Conservation (phyloP, 345 rosid genomes). For the Euphorbia peplus region DNA sequence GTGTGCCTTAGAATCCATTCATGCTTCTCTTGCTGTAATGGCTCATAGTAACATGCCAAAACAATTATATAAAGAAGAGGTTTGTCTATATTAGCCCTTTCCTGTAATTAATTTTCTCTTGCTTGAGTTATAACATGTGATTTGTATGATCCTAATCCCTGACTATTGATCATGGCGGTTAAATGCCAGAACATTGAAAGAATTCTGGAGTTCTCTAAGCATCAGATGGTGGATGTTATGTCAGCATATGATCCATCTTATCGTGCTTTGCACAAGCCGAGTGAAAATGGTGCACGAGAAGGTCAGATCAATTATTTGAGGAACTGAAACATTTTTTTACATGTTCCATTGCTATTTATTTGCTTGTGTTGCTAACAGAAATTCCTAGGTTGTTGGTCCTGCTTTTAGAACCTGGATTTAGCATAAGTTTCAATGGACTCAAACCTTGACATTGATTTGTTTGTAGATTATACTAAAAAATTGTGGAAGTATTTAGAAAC, state of each 20-base stretch:
- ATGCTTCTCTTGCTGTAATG: slow-evolving; percentile 89
- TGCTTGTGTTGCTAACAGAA: neutral
- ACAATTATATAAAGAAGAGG: slow-evolving; percentile 97
- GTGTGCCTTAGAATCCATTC: slow-evolving; percentile 93
- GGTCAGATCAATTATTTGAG: slow-evolving; percentile 46
- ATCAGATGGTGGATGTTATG: slow-evolving; percentile 81
- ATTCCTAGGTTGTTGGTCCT: neutral
- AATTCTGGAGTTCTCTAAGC: slow-evolving; percentile 90
- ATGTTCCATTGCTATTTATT: slow-evolving; percentile 7
- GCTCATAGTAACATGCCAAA: slow-evolving; percentile 89
- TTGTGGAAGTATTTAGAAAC: neutral
- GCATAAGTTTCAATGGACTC: neutral
- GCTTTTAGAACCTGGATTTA: neutral
- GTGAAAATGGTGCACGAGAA: slow-evolving; percentile 65
- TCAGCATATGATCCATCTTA: slow-evolving; percentile 89
- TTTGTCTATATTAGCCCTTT: slow-evolving; percentile 27
- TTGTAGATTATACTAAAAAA: neutral
- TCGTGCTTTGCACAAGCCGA: slow-evolving; percentile 78
- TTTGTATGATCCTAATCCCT: slow-evolving; percentile 1
- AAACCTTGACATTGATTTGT: neutral
- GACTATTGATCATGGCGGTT: slow-evolving; percentile 18
- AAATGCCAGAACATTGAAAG: slow-evolving; percentile 80
- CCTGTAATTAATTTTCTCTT: neutral
- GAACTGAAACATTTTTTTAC: slow-evolving; percentile 11
- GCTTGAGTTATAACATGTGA: slow-evolving; percentile 7